Evolutionary conservation across 805 yeast genomes (phyloP), one percentile per base, ranked within the genome.

Genomic region (Pichia nanzhaoensis): DNA sequence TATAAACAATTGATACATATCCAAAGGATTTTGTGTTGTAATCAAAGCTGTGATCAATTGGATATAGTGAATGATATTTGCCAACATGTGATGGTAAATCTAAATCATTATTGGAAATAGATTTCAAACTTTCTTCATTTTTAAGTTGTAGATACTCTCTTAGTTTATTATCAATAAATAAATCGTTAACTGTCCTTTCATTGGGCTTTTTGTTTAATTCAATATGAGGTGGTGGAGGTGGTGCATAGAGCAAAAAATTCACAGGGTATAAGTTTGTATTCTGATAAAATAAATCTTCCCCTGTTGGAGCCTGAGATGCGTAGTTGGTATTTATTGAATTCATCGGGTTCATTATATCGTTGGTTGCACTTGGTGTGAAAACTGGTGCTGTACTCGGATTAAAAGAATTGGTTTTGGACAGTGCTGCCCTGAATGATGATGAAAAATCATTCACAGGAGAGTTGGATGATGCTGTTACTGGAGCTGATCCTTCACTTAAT

Each of bases 181-280:
- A 70, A 46, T 74, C 75, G 44, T 77, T 76, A 3, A 82, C 76
- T 28, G 78, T 78, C 36, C 88, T 74, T 64, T 89, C 90, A 59
- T 89, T 80, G 1, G 86, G 78, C 40, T 74, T 73, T 50, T 84
- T 66, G 13, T 81, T 79, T 9, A 75, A 63, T 34, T 73, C 70
- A 39, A 81, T 61, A 57, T 82, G 80, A 8, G 89, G 90, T 3
- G 90, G 87, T 9, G 96, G 91, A 27, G 78, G 74, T 2, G 97
- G 97, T 0, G 96, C 93, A 64, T 91, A 90, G 34, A 88, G 65
- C 64, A 90, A 96, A 60, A 86, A 85, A 56, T 88, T 88, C 37
- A 86, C 66, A 0, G 84, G 84, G 51, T 66, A 78, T 33, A 60
- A 41, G 30, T 67, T 52, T 0, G 68, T 60, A 22, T 62, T 64